These are phyloP conservation scores for Lithospermum erythrorhizon DNA, from an alignment of 257 asterid species.

Conservation along the genomic window DNA sequence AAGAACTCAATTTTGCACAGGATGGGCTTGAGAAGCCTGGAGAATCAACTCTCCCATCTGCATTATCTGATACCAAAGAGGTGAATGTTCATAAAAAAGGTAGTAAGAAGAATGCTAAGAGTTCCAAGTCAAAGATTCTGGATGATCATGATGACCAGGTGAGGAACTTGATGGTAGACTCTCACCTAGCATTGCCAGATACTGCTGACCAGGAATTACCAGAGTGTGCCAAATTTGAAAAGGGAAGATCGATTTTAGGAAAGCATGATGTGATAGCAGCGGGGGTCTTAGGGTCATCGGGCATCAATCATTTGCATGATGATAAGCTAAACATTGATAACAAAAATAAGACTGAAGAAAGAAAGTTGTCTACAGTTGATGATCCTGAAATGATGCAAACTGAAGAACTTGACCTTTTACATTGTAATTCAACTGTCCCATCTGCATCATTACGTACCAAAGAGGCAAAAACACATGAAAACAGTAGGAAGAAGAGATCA, in stretches of 20 bases:
- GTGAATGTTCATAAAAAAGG: too few relatives aligned
- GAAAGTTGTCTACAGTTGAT: conserved; percentile 9
- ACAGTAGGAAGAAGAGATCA: conserved; percentile 10
- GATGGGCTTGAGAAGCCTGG: not conserved
- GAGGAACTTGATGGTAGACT: not conserved
- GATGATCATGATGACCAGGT: not conserved
- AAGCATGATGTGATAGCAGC: conserved; percentile 1
- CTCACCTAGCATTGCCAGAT: too few relatives aligned
- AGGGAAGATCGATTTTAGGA: conserved; percentile 4
- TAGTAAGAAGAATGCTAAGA: conserved; percentile 15
- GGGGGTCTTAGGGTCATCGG: conserved; percentile 1
- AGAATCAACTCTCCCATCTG: too few relatives aligned
- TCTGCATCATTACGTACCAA: not conserved
- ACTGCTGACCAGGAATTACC: too few relatives aligned
- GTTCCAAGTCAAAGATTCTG: conserved; percentile 6
- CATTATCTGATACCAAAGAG: too few relatives aligned
- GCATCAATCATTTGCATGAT: conserved; percentile 1
- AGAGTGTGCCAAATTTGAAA: not conserved
- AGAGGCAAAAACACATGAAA: not conserved
- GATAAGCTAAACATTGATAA: conserved; percentile 6
- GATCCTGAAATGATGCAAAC: conserved; percentile 11
- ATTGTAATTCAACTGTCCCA: not conserved
- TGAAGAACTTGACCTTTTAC: conserved; percentile 5
- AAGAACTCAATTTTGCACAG: conserved; percentile 3
- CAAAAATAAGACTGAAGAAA: conserved; percentile 5